Conservation (phyloP, 2,329 filamentous ascomycete species). For the Colletotrichum tropicale region DNA sequence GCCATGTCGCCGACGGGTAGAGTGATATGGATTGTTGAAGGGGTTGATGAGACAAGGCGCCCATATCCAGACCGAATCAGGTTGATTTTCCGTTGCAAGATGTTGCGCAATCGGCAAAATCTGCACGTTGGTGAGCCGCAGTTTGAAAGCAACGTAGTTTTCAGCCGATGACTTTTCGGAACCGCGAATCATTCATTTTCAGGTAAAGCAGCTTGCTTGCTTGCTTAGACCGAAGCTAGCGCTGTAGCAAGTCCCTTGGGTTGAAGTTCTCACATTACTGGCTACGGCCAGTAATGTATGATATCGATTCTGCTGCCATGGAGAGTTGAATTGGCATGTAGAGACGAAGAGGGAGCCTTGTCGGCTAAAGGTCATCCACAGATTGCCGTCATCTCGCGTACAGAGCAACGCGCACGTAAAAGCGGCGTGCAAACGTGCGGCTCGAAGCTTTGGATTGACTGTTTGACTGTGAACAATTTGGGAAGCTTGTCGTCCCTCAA, state of each 20-base stretch:
- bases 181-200: background rate
- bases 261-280: background rate
- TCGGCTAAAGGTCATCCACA: background rate
- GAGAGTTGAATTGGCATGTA: background rate
- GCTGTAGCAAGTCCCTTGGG: background rate
- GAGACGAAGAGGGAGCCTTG: background rate
- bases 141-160: background rate
- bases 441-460: background rate
- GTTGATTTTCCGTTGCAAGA: background rate
- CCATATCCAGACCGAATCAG: background rate
- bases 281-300: background rate
- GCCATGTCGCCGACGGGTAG: background rate
- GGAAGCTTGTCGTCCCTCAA: background rate
- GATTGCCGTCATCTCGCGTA: background rate
- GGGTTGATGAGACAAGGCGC: background rate
- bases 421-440: background rate
- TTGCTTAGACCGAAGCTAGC: background rate
- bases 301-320: background rate
- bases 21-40: background rate
- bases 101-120: background rate
- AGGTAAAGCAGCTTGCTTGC: background rate
- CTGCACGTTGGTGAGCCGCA: background rate
- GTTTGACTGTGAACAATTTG: background rate
- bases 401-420: background rate
- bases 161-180: background rate